Conservation (phyloP, 371 early-diverging fungal species). For the Dichotomocladium elegans region DNA sequence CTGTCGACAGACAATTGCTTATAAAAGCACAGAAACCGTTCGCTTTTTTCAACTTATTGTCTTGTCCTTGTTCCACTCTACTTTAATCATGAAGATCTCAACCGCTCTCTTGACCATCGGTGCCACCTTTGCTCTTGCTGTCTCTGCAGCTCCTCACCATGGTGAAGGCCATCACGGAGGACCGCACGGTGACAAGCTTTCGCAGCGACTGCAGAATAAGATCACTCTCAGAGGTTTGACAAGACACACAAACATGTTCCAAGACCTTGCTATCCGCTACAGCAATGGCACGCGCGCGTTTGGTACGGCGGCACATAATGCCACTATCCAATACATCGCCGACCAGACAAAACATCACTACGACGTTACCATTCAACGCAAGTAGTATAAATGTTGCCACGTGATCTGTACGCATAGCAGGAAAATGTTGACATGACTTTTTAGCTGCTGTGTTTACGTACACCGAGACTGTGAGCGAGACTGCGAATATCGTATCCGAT, state of each 20-base stretch:
- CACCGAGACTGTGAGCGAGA: conserved; percentile 2
- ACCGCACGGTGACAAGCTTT: conserved; percentile 5
- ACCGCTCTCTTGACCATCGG: conserved; percentile 1
- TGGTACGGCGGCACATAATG: conserved; percentile 9
- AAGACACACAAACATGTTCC: conserved; percentile 2
- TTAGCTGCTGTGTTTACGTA: conserved; percentile 1
- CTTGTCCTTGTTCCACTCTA: not conserved
- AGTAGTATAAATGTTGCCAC: not conserved
- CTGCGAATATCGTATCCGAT: not conserved
- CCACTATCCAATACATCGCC: conserved; percentile 5
- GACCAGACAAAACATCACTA: not conserved
- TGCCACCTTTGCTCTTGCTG: not conserved
- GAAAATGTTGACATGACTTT: not conserved
- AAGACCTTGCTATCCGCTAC: not conserved
- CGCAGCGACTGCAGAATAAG: conserved; percentile 1
- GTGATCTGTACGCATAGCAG: not conserved
- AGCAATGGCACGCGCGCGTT: conserved; percentile 4
- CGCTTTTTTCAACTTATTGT: not conserved
- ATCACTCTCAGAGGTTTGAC: conserved; percentile 5
- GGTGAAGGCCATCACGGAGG: conserved; percentile 9
- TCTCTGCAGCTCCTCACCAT: no score
- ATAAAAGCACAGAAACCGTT: not conserved
- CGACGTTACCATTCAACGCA: not conserved
- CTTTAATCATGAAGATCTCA: not conserved
- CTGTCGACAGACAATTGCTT: no score